Conservation (phyloP, 495 filamentous ascomycete genomes). For the Physcia stellaris region DNA sequence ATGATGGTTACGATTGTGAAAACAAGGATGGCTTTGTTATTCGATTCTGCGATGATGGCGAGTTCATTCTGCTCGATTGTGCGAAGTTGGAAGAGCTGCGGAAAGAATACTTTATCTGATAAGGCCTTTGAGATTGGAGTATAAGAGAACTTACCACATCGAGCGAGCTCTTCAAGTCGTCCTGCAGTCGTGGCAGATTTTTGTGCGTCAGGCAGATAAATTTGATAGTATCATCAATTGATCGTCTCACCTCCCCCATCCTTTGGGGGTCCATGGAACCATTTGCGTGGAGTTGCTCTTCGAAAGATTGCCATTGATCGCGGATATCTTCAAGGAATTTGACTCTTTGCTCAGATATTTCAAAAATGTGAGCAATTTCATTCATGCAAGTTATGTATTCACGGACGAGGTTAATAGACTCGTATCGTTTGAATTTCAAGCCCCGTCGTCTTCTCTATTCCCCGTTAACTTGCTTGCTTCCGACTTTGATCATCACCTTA, state of each 20-base stretch:
- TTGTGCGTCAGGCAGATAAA: neutral
- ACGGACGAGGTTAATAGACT: slow-evolving; percentile 7
- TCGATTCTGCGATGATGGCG: slow-evolving; percentile 8
- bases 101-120: too few relatives aligned
- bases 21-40: slow-evolving; percentile 44
- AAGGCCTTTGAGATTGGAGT: too few relatives aligned
- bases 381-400: slow-evolving; percentile 8
- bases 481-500: too few relatives aligned
- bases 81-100: slow-evolving; percentile 3
- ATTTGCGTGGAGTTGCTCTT: neutral
- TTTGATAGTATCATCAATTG: neutral
- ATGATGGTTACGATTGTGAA: slow-evolving; percentile 62
- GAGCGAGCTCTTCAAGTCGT: slow-evolving; percentile 6
- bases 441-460: neutral
- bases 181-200: slow-evolving; percentile 1
- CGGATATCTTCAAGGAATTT: slow-evolving; percentile 2
- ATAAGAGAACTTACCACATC: slow-evolving; percentile 3
- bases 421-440: neutral
- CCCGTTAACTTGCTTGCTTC: too few relatives aligned
- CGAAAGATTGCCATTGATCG: neutral
- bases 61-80: slow-evolving; percentile 8
- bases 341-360: slow-evolving; percentile 7
- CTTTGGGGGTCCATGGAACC: neutral
- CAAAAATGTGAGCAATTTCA: slow-evolving; percentile 6
- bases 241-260: neutral